These are phyloP conservation scores for Saitozyma podzolica DNA, from an alignment of 768 basidiomycete species.

Conservation along the genomic window DNA sequence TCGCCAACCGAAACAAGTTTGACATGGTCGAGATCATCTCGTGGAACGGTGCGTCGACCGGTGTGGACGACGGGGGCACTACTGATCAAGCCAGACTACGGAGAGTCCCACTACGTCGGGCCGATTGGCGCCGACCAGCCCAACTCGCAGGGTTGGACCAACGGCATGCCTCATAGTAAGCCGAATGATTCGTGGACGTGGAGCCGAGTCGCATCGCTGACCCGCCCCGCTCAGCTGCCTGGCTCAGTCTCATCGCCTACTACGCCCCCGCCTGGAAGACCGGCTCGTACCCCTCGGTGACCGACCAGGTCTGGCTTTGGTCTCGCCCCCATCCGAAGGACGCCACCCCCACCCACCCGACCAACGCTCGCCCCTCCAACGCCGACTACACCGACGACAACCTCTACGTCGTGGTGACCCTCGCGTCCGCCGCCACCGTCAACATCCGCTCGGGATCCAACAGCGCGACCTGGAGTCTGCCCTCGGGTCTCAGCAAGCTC, in stretches of 20 bases:
- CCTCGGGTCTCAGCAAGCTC: constrained; percentile 38
- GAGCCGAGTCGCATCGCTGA: too few species aligned
- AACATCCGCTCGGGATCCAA: constrained; percentile 29
- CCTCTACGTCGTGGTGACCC: constrained; percentile 44
- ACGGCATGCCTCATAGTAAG: constrained; percentile 43
- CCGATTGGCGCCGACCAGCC: constrained; percentile 46
- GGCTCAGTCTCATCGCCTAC: constrained; percentile 29
- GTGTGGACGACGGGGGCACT: neutral
- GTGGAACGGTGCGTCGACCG: constrained; percentile 51
- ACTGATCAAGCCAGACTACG: constrained; percentile 30
- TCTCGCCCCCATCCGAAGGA: constrained; percentile 47
- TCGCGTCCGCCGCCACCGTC: constrained; percentile 30
- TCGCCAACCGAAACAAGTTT: constrained; percentile 47
- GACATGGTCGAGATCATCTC: constrained; percentile 52
- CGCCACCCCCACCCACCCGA: constrained; percentile 36
- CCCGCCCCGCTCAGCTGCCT: neutral
- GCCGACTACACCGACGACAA: constrained; percentile 43
- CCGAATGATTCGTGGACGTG: constrained; percentile 16
- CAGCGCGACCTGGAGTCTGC: constrained; percentile 27
- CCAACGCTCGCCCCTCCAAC: constrained; percentile 27
- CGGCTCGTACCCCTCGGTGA: constrained; percentile 41
- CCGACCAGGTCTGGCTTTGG: constrained; percentile 46
- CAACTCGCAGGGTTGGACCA: constrained; percentile 46
- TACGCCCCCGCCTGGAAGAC: constrained; percentile 52
- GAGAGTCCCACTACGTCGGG: constrained; percentile 49